Conservation (phyloP, 2,329 filamentous ascomycete species). For the Neodidymelliopsis sp. region DNA sequence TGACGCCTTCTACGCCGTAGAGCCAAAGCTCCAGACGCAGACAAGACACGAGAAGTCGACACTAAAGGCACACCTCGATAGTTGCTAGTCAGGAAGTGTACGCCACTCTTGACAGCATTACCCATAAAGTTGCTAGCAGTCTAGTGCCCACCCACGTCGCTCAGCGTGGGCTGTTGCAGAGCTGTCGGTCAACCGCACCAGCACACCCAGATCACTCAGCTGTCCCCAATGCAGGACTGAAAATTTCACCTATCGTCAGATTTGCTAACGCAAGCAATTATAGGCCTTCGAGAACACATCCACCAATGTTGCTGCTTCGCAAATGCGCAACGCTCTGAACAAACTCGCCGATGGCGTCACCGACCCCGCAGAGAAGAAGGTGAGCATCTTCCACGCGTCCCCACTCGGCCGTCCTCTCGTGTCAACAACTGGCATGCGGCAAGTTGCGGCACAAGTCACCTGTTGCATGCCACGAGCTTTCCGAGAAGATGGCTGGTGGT, state of each 20-base stretch:
- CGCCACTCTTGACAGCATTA: no score
- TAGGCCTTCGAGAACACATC: slow-evolving; percentile 99
- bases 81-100: not conserved
- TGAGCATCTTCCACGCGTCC: slow-evolving; percentile 49
- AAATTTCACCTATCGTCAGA: not conserved
- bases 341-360: slow-evolving; percentile 88
- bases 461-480: slow-evolving; percentile 4
- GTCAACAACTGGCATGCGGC: not conserved
- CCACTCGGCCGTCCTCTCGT: not conserved
- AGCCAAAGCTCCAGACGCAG: not conserved
- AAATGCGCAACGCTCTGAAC: slow-evolving; percentile 98
- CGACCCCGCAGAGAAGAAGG: slow-evolving; percentile 81
- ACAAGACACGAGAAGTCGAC: not conserved
- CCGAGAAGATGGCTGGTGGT: slow-evolving; percentile 13
- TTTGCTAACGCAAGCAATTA: slow-evolving; percentile 22
- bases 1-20: not conserved
- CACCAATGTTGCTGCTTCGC: slow-evolving; percentile 94
- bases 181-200: no score
- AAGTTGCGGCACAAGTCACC: not conserved
- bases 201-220: no score
- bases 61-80: not conserved
- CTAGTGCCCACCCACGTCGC: no score
- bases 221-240: no score
- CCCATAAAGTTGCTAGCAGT: no score
- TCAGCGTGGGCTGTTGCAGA: no score